Conservation (phyloP, 306 rosid species). For the Cucurbita ficifolia region DNA sequence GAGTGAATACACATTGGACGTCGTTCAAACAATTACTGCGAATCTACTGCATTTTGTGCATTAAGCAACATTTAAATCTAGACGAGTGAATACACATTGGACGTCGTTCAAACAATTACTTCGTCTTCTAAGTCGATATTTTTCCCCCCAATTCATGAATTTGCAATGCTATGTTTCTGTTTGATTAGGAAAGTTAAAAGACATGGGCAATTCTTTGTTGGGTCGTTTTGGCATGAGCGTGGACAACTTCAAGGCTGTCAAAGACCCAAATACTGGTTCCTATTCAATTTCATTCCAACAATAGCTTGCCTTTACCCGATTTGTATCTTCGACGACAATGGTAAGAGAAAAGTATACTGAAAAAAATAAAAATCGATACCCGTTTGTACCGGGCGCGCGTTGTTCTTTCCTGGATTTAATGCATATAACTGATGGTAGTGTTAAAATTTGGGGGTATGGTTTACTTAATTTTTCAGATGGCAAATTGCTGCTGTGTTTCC, state of each 20-base stretch:
- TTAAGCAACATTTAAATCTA: not conserved
- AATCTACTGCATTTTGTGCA: too few relatives aligned
- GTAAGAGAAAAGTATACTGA: not conserved
- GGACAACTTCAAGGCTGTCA: constrained; percentile 75
- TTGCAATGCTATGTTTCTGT: not conserved
- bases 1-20: not conserved
- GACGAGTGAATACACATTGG: not conserved
- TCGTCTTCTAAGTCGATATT: too few relatives aligned
- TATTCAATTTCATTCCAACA: constrained; percentile 71
- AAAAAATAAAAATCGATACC: not conserved
- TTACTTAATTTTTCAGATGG: not conserved
- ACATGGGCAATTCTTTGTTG: constrained; percentile 76
- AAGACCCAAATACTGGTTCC: constrained; percentile 89
- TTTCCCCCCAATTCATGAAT: not conserved
- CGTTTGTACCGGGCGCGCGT: not conserved
- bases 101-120: not conserved
- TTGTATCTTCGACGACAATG: not conserved
- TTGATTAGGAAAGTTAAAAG: constrained; percentile 66
- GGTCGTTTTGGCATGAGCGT: constrained; percentile 90
- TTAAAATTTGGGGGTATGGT: not conserved
- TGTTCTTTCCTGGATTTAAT: not conserved
- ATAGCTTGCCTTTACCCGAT: constrained; percentile 7
- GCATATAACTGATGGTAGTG: not conserved
- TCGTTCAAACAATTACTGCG: not conserved
- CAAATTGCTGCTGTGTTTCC: not conserved